These are phyloP conservation scores for Ogataea sp. DNA, from an alignment of 805 yeast genomes.

Conservation along the genomic window DNA sequence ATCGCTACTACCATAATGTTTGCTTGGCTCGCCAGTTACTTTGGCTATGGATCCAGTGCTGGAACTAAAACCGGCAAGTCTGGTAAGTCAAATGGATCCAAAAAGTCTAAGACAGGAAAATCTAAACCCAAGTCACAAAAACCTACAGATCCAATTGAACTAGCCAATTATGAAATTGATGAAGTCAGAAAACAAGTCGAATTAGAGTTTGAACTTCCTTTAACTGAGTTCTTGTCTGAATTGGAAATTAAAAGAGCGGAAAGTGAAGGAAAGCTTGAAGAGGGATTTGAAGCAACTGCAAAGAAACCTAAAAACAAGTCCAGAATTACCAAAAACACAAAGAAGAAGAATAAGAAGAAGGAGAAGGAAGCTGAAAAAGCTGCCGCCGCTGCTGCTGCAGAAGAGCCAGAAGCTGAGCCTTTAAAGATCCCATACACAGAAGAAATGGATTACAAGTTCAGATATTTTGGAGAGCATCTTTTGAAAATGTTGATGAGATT, in stretches of 20 bases:
- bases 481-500: slow-evolving; percentile 58
- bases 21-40: no score
- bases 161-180: slow-evolving; percentile 11
- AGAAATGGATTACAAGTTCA: slow-evolving; percentile 35
- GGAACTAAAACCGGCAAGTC: neutral
- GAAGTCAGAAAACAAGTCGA: slow-evolving; percentile 10
- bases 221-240: slow-evolving; percentile 6
- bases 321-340: neutral
- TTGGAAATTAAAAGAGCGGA: slow-evolving; percentile 8
- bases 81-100: slow-evolving; percentile 5
- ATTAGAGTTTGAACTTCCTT: slow-evolving; percentile 7
- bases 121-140: no score
- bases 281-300: slow-evolving; percentile 1
- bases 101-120: slow-evolving; percentile 7
- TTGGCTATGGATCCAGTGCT: neutral
- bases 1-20: no score
- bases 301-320: neutral
- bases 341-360: neutral
- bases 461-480: slow-evolving; percentile 58
- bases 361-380: slow-evolving; percentile 1
- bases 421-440: slow-evolving; percentile 14
- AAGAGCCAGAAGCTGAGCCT: neutral
- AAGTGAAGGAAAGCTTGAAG: neutral
- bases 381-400: neutral
- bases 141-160: slow-evolving; percentile 11